phyloP scores from a whole-genome alignment of 2,329 filamentous ascomycete species.

The Falciphora oryzae region DNA sequence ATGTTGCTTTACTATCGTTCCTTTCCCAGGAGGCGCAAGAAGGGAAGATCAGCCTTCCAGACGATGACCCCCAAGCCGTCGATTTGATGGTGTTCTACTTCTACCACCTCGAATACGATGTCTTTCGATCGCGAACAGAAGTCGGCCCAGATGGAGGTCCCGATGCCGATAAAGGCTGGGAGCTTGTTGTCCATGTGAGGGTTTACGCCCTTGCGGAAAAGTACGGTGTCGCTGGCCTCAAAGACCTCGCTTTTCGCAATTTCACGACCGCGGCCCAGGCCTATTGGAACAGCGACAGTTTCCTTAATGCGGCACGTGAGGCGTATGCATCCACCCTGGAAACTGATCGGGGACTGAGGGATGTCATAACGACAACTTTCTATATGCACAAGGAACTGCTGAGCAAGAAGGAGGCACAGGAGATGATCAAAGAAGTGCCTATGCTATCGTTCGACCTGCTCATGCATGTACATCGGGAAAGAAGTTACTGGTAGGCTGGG shows the following conservation, averaged over 20 bases:
- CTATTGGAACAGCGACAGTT: neutral
- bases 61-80: conserved; percentile 7
- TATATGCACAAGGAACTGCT: neutral
- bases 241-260: neutral
- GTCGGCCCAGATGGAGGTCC: neutral
- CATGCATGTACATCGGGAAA: no score
- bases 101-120: conserved; percentile 8
- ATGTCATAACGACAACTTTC: neutral
- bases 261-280: neutral
- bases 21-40: neutral
- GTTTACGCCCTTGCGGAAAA: conserved; percentile 6
- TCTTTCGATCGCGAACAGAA: neutral
- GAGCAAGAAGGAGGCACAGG: no score
- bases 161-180: neutral
- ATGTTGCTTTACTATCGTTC: neutral
- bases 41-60: neutral
- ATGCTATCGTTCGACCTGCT: no score
- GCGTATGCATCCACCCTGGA: neutral
- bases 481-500: no score
- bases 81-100: conserved; percentile 5
- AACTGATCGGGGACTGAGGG: neutral
- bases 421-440: no score
- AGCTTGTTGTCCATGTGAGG: neutral
- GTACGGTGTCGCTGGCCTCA: neutral
- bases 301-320: neutral